Evolutionary conservation across 768 basidiomycete species (phyloP).

Genomic region (Tulasnella calospora): DNA sequence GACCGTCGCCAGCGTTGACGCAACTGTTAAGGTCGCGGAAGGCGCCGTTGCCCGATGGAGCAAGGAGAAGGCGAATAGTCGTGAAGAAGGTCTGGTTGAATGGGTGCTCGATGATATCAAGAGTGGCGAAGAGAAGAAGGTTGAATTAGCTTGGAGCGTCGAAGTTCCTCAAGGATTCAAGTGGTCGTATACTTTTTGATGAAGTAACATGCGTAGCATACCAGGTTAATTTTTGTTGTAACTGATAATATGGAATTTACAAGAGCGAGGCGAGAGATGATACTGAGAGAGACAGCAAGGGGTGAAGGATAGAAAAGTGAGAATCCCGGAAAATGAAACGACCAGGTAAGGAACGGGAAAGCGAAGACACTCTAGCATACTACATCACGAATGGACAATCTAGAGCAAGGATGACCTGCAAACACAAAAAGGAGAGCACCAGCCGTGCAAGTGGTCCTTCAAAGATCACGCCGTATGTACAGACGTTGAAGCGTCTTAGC

Average conservation of each 20-base stretch:
- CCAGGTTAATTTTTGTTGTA: not conserved
- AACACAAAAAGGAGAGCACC: not conserved
- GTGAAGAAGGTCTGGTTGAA: conserved; percentile 22
- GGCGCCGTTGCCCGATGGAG: conserved; percentile 17
- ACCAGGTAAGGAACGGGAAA: not conserved
- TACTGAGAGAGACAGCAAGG: not conserved
- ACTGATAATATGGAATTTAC: not conserved
- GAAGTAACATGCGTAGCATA: not conserved
- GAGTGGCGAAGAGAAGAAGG: conserved; percentile 16
- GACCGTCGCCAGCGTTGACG: conserved; percentile 7
- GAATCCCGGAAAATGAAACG: not conserved
- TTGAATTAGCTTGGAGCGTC: conserved; percentile 14
- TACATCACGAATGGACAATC: not conserved
- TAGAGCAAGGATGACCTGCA: not conserved
- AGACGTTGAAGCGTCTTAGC: conserved; percentile 15
- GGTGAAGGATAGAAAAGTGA: not conserved
- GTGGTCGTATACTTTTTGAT: not conserved
- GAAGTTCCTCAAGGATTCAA: conserved; percentile 18
- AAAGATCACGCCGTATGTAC: not conserved
- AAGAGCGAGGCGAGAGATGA: not conserved
- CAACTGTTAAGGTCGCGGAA: conserved; percentile 7
- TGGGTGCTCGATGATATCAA: conserved; percentile 7
- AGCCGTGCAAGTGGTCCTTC: not conserved
- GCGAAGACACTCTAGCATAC: not conserved
- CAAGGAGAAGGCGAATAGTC: not conserved